phyloP scores from a whole-genome alignment of 2,329 filamentous ascomycete species.

The Apiospora pterosperma region DNA sequence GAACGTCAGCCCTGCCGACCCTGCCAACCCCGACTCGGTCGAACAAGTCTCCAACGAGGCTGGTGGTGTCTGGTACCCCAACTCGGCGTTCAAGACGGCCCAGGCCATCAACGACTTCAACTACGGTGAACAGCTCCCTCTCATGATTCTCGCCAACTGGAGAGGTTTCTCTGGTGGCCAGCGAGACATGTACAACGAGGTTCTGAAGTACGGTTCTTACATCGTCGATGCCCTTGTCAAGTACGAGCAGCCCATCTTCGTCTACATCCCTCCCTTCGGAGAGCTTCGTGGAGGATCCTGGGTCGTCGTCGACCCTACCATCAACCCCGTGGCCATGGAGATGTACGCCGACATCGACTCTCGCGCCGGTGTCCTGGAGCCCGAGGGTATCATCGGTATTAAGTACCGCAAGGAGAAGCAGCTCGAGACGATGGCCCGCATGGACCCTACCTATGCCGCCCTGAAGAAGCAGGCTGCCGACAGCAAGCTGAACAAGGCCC shows the following conservation, averaged over 20 bases:
- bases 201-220: conserved; percentile 98
- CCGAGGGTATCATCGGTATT: conserved; percentile 97
- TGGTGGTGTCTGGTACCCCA: conserved; percentile 99
- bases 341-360: conserved; percentile 98
- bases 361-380: conserved; percentile 95
- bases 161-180: conserved; percentile 99
- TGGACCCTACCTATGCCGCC: conserved; percentile 78
- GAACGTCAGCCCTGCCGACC: conserved; percentile 94
- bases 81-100: conserved; percentile 99
- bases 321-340: conserved; percentile 95
- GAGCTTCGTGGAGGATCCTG: conserved; percentile 98
- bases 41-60: conserved; percentile 94
- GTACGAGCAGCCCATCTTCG: conserved; percentile 97
- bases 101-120: conserved; percentile 99
- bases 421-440: conserved; percentile 92
- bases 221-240: conserved; percentile 98
- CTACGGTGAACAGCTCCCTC: conserved; percentile 92
- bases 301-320: conserved; percentile 98
- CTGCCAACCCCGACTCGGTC: conserved; percentile 96
- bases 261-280: conserved; percentile 95
- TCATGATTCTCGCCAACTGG: conserved; percentile 99
- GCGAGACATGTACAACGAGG: conserved; percentile 99
- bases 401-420: conserved; percentile 98
- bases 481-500: conserved; percentile 65
- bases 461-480: conserved; percentile 77